A percentile compares a stretch with the other conserved stretches of the same genome.
These are phyloP conservation scores for Daphne laureola DNA, from an alignment of 441 rosid species.

Conservation along the genomic window DNA sequence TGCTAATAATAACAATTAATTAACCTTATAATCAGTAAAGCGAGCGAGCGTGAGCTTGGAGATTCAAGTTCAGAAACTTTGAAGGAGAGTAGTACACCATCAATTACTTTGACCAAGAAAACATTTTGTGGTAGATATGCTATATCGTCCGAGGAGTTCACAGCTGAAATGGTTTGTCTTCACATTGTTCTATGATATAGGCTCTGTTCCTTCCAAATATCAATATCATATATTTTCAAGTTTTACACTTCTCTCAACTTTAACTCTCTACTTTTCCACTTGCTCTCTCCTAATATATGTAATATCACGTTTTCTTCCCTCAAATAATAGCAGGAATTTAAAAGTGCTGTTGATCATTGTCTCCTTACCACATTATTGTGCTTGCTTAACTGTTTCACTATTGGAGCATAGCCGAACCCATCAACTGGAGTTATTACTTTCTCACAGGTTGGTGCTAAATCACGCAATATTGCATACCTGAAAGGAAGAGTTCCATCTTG, in stretches of 20 bases:
- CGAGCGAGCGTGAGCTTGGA: slow-evolving; percentile 45
- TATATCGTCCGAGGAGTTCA: slow-evolving; percentile 58
- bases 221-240: no score
- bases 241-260: no score
- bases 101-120: slow-evolving; percentile 67
- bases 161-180: slow-evolving; percentile 39
- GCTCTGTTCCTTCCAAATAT: no score
- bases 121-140: slow-evolving; percentile 73
- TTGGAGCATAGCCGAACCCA: no score
- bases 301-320: no score
- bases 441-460: slow-evolving; percentile 73
- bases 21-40: slow-evolving; percentile 38
- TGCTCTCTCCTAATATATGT: no score
- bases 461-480: slow-evolving; percentile 56
- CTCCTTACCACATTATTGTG: not conserved
- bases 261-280: no score
- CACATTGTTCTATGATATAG: slow-evolving; percentile 9
- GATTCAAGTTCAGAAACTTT: slow-evolving; percentile 40
- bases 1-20: no score
- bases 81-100: slow-evolving; percentile 36
- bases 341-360: not conserved
- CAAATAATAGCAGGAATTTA: no score
- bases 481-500: slow-evolving; percentile 65
- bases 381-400: not conserved
- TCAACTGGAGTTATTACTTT: not conserved